Evolutionary conservation across 306 rosid species (phyloP), one percentile per base, ranked within the genome.

Genomic region (Gastrolobium villosum): DNA sequence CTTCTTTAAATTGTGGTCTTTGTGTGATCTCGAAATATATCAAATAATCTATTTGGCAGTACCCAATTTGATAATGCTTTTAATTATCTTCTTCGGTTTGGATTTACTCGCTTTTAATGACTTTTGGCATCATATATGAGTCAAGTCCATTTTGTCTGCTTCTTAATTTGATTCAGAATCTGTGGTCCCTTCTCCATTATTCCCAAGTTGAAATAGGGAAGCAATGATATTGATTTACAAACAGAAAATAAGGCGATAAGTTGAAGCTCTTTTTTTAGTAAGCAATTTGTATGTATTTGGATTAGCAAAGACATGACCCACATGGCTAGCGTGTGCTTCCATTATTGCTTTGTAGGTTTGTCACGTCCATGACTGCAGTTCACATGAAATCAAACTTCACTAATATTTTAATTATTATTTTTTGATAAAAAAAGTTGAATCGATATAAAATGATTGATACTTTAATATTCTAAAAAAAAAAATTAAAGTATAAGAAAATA

Each of bases 341-440:
- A 8, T 10, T 13, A n/a, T 28, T 26, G 10, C 2, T 48, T 31
- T 59, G 75, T 35, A 50, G 75, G 75, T 50, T 49, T 70, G 48
- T 50, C 75, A 70, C 30, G 5, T 44, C 1, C 10, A 43, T 67
- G 9, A 63, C 2, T 37, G 31, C 46, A 63, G 2, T 5, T 37
- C 70, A 64, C 3, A 3, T 15, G 49, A 41, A 41, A 41, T 41
- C 0, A 2, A 55, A 55, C 34, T 8, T 56, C 6, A 20, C 26
- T 20, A 20, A 20, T 0, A 20, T 20, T 20, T 20, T 20, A 20
- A 20, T 20, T 20, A 20, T 20, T 20, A 20, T 20, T 20, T 20
- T 20, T 20, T 20, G 1, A 20, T 20, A 20, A 20, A 20, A 20
- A 20, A 20, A 20, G 26, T 20, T 20, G 26, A 20, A 20, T 20